A percentile compares a stretch with the other conserved stretches of the same genome.
These are phyloP conservation scores for Triticum aestivum DNA, from an alignment of 176 grass and related monocot genomes.

Conservation along the genomic window IWGSC_CS_RefSeq_v2.1 NC_057800.1:436985917-436986416, in stretches of 20 bases:
- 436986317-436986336: conserved; percentile 36
- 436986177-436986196: conserved; percentile 44
- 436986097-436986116: conserved; percentile 17
- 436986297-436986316: not conserved
- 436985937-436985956: too few relatives aligned
- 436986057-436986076: not conserved
- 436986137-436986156: conserved; percentile 1
- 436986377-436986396: conserved; percentile 40
- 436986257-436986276: conserved; percentile 40
- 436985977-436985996: too few relatives aligned
- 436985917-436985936: too few relatives aligned
- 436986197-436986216: conserved; percentile 33
- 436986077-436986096: conserved; percentile 11
- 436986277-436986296: not conserved
- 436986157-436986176: conserved; percentile 33
- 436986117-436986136: not conserved
- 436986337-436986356: conserved; percentile 34
- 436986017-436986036: too few relatives aligned
- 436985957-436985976: too few relatives aligned
- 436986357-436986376: conserved; percentile 36
- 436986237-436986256: conserved; percentile 18
- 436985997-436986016: too few relatives aligned
- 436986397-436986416: conserved; percentile 36
- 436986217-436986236: conserved; percentile 35
- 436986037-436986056: too few relatives aligned